Conservation (phyloP, 805 yeast genomes). For the Clavispora fructus region DNA sequence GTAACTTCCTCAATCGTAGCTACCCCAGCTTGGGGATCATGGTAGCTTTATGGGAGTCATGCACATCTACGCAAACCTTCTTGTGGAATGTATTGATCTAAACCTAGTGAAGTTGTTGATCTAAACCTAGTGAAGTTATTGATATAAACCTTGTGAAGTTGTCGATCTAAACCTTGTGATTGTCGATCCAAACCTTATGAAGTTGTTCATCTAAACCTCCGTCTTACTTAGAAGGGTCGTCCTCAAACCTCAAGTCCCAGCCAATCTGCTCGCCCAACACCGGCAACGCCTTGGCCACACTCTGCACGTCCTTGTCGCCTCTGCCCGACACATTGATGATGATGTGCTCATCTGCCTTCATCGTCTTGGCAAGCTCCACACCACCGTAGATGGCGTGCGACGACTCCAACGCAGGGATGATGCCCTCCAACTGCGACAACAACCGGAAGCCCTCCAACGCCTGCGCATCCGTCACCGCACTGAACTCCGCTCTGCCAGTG, state of each 20-base stretch:
- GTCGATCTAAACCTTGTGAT: too few relatives aligned
- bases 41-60: too few relatives aligned
- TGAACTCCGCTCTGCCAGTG: slow-evolving; percentile 84
- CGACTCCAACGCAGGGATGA: slow-evolving; percentile 96
- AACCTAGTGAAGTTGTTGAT: too few relatives aligned
- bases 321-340: slow-evolving; percentile 94
- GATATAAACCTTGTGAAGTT: too few relatives aligned
- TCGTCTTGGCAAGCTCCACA: slow-evolving; percentile 73
- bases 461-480: slow-evolving; percentile 93
- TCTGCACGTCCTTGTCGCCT: slow-evolving; percentile 98
- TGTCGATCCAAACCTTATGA: too few relatives aligned
- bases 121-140: too few relatives aligned
- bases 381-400: slow-evolving; percentile 96
- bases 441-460: slow-evolving; percentile 87
- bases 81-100: too few relatives aligned
- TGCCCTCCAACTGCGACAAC: slow-evolving; percentile 91
- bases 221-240: slow-evolving; percentile 38
- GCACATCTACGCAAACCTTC: too few relatives aligned
- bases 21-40: too few relatives aligned
- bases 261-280: slow-evolving; percentile 83
- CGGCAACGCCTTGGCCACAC: slow-evolving; percentile 93
- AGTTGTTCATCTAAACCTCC: too few relatives aligned
- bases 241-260: slow-evolving; percentile 92
- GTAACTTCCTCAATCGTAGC: too few relatives aligned
- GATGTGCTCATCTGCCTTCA: slow-evolving; percentile 73